Evolutionary conservation across 2,329 filamentous ascomycete species (phyloP).

Genomic region (Curvularia verruculosa): DNA sequence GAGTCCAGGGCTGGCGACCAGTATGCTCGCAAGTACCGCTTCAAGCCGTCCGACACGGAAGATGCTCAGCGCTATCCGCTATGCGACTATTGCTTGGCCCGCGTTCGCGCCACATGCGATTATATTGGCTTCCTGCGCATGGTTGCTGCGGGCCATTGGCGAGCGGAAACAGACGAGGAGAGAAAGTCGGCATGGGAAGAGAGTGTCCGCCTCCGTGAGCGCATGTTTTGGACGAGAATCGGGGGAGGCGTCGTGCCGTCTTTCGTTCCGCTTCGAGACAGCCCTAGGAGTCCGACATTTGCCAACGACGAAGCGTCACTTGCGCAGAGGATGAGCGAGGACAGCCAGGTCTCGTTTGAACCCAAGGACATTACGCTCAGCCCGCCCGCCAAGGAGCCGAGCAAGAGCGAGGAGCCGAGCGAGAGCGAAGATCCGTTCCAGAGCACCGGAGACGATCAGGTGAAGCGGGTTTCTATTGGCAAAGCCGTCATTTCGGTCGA

Average conservation of each 20-base stretch:
- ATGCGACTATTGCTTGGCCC: conserved; percentile 83
- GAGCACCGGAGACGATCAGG: conserved; percentile 27
- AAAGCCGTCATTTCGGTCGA: conserved; percentile 42
- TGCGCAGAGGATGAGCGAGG: conserved; percentile 37
- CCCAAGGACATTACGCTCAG: conserved; percentile 24
- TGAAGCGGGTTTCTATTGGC: conserved; percentile 48
- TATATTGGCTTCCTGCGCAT: conserved; percentile 91
- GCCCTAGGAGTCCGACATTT: conserved; percentile 43
- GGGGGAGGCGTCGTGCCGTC: conserved; percentile 87
- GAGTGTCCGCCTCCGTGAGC: conserved; percentile 83
- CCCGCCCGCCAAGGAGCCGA: conserved; percentile 10
- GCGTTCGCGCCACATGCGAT: conserved; percentile 87
- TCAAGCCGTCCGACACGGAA: conserved; percentile 85
- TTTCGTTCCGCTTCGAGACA: conserved; percentile 46
- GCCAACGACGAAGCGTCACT: conserved; percentile 25
- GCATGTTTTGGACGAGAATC: conserved; percentile 96
- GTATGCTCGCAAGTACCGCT: conserved; percentile 82
- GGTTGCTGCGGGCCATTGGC: conserved; percentile 90
- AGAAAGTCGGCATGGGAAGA: conserved; percentile 95
- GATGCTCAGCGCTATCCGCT: conserved; percentile 87
- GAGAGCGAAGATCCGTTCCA: conserved; percentile 46
- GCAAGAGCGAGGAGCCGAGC: conserved; percentile 32
- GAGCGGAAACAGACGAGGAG: conserved; percentile 79
- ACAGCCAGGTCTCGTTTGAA: conserved; percentile 36
- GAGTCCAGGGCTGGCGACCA: conserved; percentile 74